Base-by-base conservation (phyloP, 331 rosid genomes). In the Rhamnella rubrinervis region DNA sequence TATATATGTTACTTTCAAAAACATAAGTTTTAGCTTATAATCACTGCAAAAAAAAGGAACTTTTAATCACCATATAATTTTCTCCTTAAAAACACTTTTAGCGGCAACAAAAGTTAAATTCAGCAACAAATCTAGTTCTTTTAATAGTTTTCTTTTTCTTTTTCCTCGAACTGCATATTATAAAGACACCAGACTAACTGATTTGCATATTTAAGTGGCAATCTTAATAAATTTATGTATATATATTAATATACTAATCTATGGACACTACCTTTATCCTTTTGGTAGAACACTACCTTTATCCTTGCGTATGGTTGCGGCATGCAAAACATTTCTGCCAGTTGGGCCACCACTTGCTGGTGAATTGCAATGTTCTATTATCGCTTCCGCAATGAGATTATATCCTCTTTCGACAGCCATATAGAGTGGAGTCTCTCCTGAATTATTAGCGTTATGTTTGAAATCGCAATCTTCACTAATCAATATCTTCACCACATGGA, bases 381-480 rank as follows among this genome's bases (percentile, higher is more conserved):
- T 70, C 10, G 25, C 5, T 6, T 12, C 5, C 12, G 63, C 64
- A 15, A 41, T 12, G 0, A 11, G 3, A 9, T 2, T 0, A 31
- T 60, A 50, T 6, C 28, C 23, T 55, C 61, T 61, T 61, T 71
- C 61, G 12, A 12, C 67, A 6, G 68, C 75, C 4, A 55, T 14
- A 50, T 67, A 67, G 37, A 67, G 9, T 46, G 74, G 74, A 3
- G 74, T 58, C 20, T 46, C 58, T 0, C 70, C 63, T 1, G 49
- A 70, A 12, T 37, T 5, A 7, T 71, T 61, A 35, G 67, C 75
- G 0, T 39, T 0, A 16, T 35, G 50, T 3, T 1, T 1, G 35
- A 20, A 61, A 28, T 50, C 51, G 10, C 60, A 61, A 25, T 71
- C 23, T 23, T 23, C 23, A 23, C 23, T 23, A 23, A 23, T 23